Evolutionary conservation across 371 early-diverging fungal genomes (phyloP).

Genomic region (Batkoa obscura): DNA sequence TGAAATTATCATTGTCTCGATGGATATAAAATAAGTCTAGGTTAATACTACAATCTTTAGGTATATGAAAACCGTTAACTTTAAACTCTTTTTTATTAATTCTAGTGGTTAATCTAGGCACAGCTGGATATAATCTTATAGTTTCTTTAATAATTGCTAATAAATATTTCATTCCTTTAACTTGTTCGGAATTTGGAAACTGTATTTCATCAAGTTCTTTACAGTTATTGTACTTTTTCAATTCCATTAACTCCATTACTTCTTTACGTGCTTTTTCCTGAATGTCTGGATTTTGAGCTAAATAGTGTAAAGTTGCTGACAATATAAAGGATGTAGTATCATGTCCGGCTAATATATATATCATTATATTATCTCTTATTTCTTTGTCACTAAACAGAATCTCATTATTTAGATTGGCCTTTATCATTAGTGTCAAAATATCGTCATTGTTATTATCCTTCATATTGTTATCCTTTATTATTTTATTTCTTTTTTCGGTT

Average conservation of each 20-base stretch:
- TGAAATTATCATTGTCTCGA: background rate
- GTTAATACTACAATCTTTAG: too few relatives aligned
- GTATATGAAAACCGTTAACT: too few relatives aligned
- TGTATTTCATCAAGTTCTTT: too few relatives aligned
- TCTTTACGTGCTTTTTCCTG: constrained; percentile 1
- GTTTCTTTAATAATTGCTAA: too few relatives aligned
- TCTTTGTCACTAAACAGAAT: background rate
- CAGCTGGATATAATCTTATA: too few relatives aligned
- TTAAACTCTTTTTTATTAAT: too few relatives aligned
- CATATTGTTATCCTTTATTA: background rate
- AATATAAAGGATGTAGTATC: background rate
- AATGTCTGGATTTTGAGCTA: constrained; percentile 3
- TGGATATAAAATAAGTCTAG: too few relatives aligned
- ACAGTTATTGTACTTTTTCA: too few relatives aligned
- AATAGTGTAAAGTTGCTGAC: background rate
- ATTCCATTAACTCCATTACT: background rate
- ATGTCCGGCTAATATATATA: background rate
- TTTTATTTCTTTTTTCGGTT: too few relatives aligned
- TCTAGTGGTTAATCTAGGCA: too few relatives aligned
- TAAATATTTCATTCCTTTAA: too few relatives aligned
- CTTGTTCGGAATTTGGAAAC: too few relatives aligned
- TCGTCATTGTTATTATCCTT: background rate
- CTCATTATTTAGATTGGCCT: background rate
- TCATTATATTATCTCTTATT: background rate
- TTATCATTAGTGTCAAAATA: background rate